These are phyloP conservation scores for Calocybe indica DNA, from an alignment of 768 basidiomycete genomes.

Conservation along the genomic window DNA sequence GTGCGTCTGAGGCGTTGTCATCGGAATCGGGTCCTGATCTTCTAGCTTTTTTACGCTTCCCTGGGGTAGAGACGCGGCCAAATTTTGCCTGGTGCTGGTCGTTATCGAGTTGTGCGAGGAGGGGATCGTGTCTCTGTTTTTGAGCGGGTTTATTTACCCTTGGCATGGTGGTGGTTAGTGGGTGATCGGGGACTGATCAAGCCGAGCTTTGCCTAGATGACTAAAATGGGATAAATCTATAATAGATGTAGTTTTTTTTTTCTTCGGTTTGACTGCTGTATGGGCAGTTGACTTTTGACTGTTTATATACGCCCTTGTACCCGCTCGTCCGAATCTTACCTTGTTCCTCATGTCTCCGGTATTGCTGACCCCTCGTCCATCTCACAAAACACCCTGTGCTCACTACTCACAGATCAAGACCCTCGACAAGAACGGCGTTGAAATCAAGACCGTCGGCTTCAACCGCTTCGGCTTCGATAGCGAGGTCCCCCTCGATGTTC, in stretches of 20 bases:
- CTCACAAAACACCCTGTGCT: slow-evolving; percentile 9
- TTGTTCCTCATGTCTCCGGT: slow-evolving; percentile 16
- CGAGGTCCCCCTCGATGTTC: slow-evolving; percentile 69
- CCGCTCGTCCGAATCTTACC: slow-evolving; percentile 16
- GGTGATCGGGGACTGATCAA: slow-evolving; percentile 5
- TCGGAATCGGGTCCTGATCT: slow-evolving; percentile 36
- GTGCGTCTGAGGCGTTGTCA: slow-evolving; percentile 54
- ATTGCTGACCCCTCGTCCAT: neutral
- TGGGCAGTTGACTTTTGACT: neutral
- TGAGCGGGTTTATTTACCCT: slow-evolving; percentile 44
- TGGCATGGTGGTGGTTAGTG: slow-evolving; percentile 46
- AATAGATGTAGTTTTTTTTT: slow-evolving; percentile 8
- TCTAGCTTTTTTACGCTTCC: slow-evolving; percentile 64
- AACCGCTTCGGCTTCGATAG: slow-evolving; percentile 88
- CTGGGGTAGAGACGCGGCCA: slow-evolving; percentile 70
- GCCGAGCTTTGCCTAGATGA: neutral
- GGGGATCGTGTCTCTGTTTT: slow-evolving; percentile 78
- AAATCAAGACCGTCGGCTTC: slow-evolving; percentile 78
- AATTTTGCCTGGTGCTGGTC: slow-evolving; percentile 77
- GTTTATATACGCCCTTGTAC: neutral
- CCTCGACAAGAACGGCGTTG: slow-evolving; percentile 68
- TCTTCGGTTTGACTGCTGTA: slow-evolving; percentile 7
- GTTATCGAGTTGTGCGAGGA: slow-evolving; percentile 76
- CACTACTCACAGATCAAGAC: slow-evolving; percentile 42
- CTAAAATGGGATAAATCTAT: slow-evolving; percentile 1